These are phyloP conservation scores for Amanita pseudoporphyria DNA, from an alignment of 768 basidiomycete species.

Conservation along the genomic window DNA sequence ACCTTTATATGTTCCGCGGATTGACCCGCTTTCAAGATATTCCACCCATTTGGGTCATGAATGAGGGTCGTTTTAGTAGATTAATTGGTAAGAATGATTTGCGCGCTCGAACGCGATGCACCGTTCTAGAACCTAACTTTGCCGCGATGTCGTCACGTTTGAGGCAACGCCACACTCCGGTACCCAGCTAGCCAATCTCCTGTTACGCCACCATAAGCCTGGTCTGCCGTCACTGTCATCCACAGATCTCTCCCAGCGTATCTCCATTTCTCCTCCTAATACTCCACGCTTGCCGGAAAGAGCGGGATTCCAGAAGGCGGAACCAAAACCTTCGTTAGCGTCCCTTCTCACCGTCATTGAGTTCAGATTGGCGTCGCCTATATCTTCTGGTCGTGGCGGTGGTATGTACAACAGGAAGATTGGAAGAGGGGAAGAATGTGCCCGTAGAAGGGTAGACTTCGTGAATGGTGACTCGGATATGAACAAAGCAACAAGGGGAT, in stretches of 20 bases:
- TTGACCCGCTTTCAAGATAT: too few relatives aligned
- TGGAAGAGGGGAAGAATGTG: conserved; percentile 67
- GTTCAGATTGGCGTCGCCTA: not conserved
- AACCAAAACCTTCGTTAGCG: conserved; percentile 25
- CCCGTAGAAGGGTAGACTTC: conserved; percentile 54
- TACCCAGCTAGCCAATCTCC: conserved; percentile 27
- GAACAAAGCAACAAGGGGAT: conserved; percentile 58
- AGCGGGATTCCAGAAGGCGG: conserved; percentile 63
- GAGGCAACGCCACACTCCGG: not conserved
- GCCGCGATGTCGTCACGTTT: not conserved
- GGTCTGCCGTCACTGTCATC: conserved; percentile 25
- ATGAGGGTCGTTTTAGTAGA: too few relatives aligned
- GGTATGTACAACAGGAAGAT: conserved; percentile 77
- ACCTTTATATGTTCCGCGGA: too few relatives aligned
- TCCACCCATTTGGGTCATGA: too few relatives aligned
- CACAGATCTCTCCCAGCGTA: conserved; percentile 51
- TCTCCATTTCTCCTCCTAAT: conserved; percentile 49
- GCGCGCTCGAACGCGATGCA: too few relatives aligned
- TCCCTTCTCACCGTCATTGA: not conserved
- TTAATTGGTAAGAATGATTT: too few relatives aligned
- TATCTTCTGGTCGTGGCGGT: conserved; percentile 12
- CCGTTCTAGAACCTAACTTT: not conserved
- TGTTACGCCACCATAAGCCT: conserved; percentile 33
- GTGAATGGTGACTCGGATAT: conserved; percentile 81
- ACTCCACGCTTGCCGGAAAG: conserved; percentile 45